Percentiles rank a stretch among this genome's conserved stretches.
Conservation (phyloP, 352 stramenopile genomes). For the Pythium volutum region DNA sequence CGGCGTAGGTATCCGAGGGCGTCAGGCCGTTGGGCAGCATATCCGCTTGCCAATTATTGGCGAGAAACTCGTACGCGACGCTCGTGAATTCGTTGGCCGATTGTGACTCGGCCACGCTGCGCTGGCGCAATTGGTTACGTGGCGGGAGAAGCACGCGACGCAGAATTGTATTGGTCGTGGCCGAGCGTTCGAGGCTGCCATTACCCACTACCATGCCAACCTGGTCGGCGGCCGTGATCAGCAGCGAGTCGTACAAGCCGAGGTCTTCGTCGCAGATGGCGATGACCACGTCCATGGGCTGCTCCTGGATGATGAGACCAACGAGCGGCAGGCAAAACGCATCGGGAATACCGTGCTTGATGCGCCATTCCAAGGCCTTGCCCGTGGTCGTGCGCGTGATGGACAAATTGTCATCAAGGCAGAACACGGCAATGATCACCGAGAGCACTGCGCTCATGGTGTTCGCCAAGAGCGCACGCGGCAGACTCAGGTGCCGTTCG, state of each 20-base stretch:
- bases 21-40: background rate
- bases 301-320: background rate
- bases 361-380: background rate
- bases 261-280: background rate
- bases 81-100: constrained; percentile 7
- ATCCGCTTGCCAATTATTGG: background rate
- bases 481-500: background rate
- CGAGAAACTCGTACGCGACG: constrained; percentile 17
- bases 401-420: background rate
- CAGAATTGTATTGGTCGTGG: constrained; percentile 7
- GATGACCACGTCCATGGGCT: background rate
- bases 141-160: constrained; percentile 2
- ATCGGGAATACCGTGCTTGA: background rate
- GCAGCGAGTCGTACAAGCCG: background rate
- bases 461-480: background rate
- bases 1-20: background rate
- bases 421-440: background rate
- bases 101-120: constrained; percentile 2
- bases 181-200: background rate
- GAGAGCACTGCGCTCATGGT: background rate
- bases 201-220: background rate
- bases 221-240: background rate
- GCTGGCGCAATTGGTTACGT: background rate
- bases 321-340: constrained; percentile 2
- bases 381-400: background rate